Base-by-base conservation (phyloP, 1,284 basidiomycete genomes). In the Microbotryum saponariae region DNA sequence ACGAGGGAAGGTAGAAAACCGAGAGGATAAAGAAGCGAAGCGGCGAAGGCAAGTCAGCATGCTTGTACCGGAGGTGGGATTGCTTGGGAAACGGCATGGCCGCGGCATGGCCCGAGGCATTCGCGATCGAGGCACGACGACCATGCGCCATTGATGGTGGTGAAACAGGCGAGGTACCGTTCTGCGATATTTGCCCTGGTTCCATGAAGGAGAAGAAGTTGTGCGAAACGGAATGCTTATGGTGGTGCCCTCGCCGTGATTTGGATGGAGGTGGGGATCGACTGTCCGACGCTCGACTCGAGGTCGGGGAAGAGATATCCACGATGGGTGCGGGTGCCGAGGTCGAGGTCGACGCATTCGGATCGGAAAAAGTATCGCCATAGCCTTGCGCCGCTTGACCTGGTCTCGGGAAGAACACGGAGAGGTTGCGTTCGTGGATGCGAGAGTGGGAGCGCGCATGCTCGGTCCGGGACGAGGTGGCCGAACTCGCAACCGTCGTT, bases 161-260 rank as follows among this genome's bases (percentile, higher is more conserved):
- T 25, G 51, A 16, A 18, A 47, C 7, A 18, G 57, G 25, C 37
- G 51, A 9, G 29, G 23, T 42, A 33, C 44, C 25, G 4, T 44
- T 45, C 18, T 23, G 56, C 48, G 25, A 48, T 31, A 31, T 8
- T 50, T 20, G 10, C 37, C 10, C 37, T 42, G 59, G 51, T 25
- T 88, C 86, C 62, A 89, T 82, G 72, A 89, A 90, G 0, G 87
- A 87, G 78, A 94, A 94, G 77, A 94, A 91, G 73, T 89, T 91
- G 76, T 94, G 91, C 1, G 91, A 94, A 27, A 93, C 76, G 0
- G 91, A 96, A 75, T 94, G 91, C 73, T 91, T 89, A 73, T 96
- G 92, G 45, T 71, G 70, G 48, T 73, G 69, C 1, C 71, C 73
- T 14, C 72, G 33, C 57, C 44, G 46, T 60, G 31, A 49, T 18